Evolutionary conservation across 352 stramenopile species (phyloP), one percentile per base, ranked within the genome.

Genomic region (Pythium monospermum): DNA sequence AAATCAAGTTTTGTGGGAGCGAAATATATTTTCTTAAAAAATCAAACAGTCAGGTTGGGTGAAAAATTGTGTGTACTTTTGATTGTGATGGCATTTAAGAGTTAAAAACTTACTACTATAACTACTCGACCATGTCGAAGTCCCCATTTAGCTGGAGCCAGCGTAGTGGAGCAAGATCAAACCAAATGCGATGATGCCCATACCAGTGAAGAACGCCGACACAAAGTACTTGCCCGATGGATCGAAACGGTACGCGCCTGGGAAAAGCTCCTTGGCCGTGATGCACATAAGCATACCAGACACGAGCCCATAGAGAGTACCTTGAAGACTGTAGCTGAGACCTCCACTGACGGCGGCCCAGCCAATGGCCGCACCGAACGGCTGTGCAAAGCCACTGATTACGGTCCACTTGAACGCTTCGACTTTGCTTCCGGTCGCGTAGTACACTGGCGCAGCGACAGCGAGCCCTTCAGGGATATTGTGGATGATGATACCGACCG

Each of bases 381-480:
- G 84, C 75, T 98, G 85, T 22, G 90, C 87, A 18, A 96, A 33
- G 22, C 91, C 94, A 10, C 68, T 87, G 7, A 98, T 48, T 15
- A 83, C 48, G 12, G 85, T 91, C 89, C 88, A 98, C 41, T 87
- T 69, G 68, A 98, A 98, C 6, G 87, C 93, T 52, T 97, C 85
- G 49, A 68, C 70, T 13, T 92, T 78, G 66, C 84, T 95, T 26
- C 91, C 92, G 19, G 94, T 98, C 13, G 92, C 91, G 63, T 96
- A 98, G 73, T 98, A 98, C 26, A 98, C 87, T 13, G 95, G 94
- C 18, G 97, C 80, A 21, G 92, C 87, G 25, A 98, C 87, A 53
- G 88, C 96, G 13, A 98, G 52, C 15, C 95, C 95, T 53, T 98
- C 95, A 2, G 94, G 94, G 49, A 98, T 90, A 66, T 99, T 99